Base-by-base conservation (phyloP, 2,329 filamentous ascomycete genomes). In the Saccharata proteae region DNA sequence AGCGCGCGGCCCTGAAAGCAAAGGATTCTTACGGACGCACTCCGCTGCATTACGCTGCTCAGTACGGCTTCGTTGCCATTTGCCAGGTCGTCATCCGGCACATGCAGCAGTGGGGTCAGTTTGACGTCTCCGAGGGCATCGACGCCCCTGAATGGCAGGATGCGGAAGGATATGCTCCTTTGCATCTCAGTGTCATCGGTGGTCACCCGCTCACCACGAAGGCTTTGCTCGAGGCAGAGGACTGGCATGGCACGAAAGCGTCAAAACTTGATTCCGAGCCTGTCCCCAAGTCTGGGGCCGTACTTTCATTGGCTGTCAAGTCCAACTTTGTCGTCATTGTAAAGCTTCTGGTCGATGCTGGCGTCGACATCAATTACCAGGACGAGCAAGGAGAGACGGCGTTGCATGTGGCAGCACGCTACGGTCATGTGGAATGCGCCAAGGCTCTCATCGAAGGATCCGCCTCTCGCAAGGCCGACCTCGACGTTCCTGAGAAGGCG, bases 61-160 rank as follows among this genome's bases (percentile, higher is more conserved):
- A 96, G 51, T 93, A 92, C 49, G 90, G 90, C 3, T 85, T 94
- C 44, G 81, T 90, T 3, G 73, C 84, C n/a, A 77, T 94, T 7
- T 93, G 84, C 48, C 71, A 93, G 49, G 68, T 86, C 15, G 71
- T 96, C 42, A 86, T 94, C 61, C 75, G 78, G 40, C 78, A 80
- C 46, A 86, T 98, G 76, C 81, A 88, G 50, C 69, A 76, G 15
- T 96, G 88, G 88, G 72, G 71, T 11, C 77, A 92, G 44, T 93
- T 93, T 47, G 71, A 93, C 46, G 76, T 86, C 16, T 73, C 76
- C 20, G 68, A 84, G 39, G 86, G 86, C 7, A 92, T 98, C 29
- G 88, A 96, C 51, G 80, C 82, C 0, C 67, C 74, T 1, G 68
- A 77, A 38, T 96, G 88, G 88, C 88, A 94, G 56, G 90, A 98